Evolutionary conservation across 371 early-diverging fungal genomes (phyloP), one percentile per base, ranked within the genome.

Genomic region (Zopfochytrium polystomum): DNA sequence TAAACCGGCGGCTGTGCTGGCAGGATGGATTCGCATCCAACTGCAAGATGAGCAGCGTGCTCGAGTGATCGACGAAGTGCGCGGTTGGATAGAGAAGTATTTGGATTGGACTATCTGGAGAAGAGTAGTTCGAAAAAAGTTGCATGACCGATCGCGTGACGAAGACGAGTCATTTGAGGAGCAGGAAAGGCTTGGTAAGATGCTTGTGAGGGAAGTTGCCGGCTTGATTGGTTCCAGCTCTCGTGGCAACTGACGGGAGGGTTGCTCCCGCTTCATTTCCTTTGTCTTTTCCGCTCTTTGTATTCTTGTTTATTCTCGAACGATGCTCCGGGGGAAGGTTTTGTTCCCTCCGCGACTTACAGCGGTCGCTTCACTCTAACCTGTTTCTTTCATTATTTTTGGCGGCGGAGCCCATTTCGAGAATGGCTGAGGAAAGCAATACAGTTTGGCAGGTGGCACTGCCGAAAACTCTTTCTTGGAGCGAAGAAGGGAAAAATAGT

Each of bases 51-150:
- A 59, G 32, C 58, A 55, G 44, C 45, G 58, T 15, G 65, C 66
- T 22, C 32, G 58, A 6, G 62, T 74, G 31, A 42, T 71, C 42
- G 61, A 53, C 9, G 62, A 66, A 45, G 11, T 66, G 15, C 50
- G 68, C 3, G 45, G 2, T 18, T 68, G 69, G 75, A 27, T 71
- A 30, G 52, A 46, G 6, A 33, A 29, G 55, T 74, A 71, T 45
- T 35, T 74, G 49, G 64, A 68, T 38, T 74, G 70, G 70, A 55
- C 55, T 50, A 51, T 74, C 31, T 66, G 66, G 71, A 49, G 42
- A 34, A 44, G 61, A 30, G 56, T 63, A 18, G 20, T 42, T 6
- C 7, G 52, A 32, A 52, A 52, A 27, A 15, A 30, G 29, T 31
- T 44, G 15, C n/a, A 23, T 11, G 6, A 46, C 20, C 49, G 47